phyloP scores from a whole-genome alignment of 108 stramenopile species.

The Skeletonema menzelii region DNA sequence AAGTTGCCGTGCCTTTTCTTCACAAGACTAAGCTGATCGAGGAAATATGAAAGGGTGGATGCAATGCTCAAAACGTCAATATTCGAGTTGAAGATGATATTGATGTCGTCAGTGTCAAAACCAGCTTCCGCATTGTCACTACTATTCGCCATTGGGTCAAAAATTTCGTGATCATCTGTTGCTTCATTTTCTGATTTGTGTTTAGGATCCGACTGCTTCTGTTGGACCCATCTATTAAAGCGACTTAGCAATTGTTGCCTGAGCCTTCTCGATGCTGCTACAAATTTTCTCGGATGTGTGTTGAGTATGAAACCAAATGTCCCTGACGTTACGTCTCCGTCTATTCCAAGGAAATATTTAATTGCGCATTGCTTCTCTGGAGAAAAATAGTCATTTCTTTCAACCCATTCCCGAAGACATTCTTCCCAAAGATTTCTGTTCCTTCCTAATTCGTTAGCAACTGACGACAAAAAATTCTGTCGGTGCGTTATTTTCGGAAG shows the following conservation, averaged over 20 bases:
- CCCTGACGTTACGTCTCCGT: constrained; percentile 29
- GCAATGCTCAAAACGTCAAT: not conserved
- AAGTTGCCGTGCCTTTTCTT: constrained; percentile 7
- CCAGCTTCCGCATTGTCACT: not conserved
- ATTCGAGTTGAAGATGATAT: constrained; percentile 22
- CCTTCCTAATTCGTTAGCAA: not conserved
- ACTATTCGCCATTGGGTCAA: not conserved
- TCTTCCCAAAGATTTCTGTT: not conserved
- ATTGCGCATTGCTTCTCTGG: constrained; percentile 20
- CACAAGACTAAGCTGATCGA: constrained; percentile 26
- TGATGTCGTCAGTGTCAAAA: not conserved
- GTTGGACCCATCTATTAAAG: constrained; percentile 2
- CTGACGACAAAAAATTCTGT: not conserved
- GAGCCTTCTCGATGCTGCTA: not conserved
- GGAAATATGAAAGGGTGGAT: constrained; percentile 30
- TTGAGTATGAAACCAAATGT: constrained; percentile 14
- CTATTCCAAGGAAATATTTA: constrained; percentile 42
- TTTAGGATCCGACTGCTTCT: not conserved
- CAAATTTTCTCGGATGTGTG: constrained; percentile 9
- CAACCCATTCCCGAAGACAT: not conserved
- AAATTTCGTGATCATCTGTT: not conserved
- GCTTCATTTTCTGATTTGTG: not conserved
- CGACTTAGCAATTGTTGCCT: constrained; percentile 9
- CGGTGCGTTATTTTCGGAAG: not conserved
- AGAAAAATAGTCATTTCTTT: not conserved